These are phyloP conservation scores for Deuterostichococcus epilithicus DNA, from an alignment of 139 green algal species.

Conservation along the genomic window DNA sequence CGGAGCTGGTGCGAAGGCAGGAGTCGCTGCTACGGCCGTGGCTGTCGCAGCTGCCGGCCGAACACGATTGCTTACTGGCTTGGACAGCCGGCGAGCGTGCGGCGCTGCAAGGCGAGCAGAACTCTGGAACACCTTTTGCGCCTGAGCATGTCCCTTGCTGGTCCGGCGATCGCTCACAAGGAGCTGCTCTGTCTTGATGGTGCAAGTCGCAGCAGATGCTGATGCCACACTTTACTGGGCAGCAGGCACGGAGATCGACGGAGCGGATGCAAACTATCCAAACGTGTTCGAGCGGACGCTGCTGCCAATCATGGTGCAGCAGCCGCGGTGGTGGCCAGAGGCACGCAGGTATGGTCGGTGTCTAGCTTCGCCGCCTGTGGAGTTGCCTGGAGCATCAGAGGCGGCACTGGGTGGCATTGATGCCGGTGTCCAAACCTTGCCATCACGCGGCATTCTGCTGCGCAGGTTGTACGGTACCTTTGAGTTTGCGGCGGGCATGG, in stretches of 20 bases:
- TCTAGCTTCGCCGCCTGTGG: no score
- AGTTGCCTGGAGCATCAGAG: no score
- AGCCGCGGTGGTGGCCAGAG: constrained; percentile 43
- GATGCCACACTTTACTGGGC: no score
- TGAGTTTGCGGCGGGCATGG: constrained; percentile 37
- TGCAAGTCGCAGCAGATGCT: no score
- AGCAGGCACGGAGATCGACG: neutral
- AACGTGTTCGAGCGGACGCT: constrained; percentile 19
- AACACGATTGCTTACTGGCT: neutral
- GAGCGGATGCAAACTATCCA: neutral
- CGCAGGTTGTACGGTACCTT: constrained; percentile 29
- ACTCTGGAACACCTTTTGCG: no score
- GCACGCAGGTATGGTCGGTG: neutral
- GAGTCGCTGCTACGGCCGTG: neutral
- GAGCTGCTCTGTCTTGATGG: no score
- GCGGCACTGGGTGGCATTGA: no score
- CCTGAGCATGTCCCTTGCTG: no score
- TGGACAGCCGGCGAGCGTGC: neutral
- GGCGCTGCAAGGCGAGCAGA: neutral
- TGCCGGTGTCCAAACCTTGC: no score
- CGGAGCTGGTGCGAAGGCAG: neutral
- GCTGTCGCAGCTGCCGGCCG: neutral
- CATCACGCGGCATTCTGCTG: no score
- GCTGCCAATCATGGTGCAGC: constrained; percentile 20
- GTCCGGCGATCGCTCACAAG: no score